These are phyloP conservation scores for Epithele typhae DNA, from an alignment of 768 basidiomycete genomes.

Conservation along the genomic window DNA sequence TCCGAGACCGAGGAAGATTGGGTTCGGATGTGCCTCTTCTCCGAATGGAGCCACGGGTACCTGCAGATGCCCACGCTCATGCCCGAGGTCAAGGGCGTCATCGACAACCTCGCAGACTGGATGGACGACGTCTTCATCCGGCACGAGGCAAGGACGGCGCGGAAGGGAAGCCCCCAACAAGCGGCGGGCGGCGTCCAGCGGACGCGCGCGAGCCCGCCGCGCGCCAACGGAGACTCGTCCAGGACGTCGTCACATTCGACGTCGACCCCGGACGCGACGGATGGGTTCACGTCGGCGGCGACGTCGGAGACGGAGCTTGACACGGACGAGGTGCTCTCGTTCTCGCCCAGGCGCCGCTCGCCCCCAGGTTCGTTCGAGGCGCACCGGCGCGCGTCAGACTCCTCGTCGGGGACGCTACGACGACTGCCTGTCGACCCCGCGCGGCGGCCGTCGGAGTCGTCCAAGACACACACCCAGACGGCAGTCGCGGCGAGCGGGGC, in stretches of 20 bases:
- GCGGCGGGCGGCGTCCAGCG: not conserved
- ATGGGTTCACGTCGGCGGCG: constrained; percentile 28
- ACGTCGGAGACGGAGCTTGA: constrained; percentile 44
- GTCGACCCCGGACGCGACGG: not conserved
- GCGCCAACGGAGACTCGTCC: not conserved
- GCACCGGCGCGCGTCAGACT: constrained; percentile 9
- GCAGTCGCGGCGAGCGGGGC: not conserved
- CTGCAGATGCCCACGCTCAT: constrained; percentile 91
- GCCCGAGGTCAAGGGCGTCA: constrained; percentile 72
- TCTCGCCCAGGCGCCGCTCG: constrained; percentile 53
- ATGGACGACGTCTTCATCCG: constrained; percentile 70
- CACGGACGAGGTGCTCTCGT: constrained; percentile 69
- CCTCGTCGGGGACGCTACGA: constrained; percentile 9
- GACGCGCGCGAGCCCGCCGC: not conserved
- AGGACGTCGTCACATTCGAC: not conserved
- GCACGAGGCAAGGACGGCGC: not conserved
- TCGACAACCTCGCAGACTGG: constrained; percentile 87
- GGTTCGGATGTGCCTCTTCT: constrained; percentile 91
- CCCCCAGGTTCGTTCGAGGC: constrained; percentile 17
- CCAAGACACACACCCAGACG: not conserved
- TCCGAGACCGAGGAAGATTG: constrained; percentile 86
- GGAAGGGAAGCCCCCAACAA: not conserved
- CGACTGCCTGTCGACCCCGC: no score
- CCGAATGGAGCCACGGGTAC: constrained; percentile 97
- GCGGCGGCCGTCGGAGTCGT: constrained; percentile 12